Conservation (phyloP, 345 rosid species). For the Melaleuca alternifolia region DNA sequence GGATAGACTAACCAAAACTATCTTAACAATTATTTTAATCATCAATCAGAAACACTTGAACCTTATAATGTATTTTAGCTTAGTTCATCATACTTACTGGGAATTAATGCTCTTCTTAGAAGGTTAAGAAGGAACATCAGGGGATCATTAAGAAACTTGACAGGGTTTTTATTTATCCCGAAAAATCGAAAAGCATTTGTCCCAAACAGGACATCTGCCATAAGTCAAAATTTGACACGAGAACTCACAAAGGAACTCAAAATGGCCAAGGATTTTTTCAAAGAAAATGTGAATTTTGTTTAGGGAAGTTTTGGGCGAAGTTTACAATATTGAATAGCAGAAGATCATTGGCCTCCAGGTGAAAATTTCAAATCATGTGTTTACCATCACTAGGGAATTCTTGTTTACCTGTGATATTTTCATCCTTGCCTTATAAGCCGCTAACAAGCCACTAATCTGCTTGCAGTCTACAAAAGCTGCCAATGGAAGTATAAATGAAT, state of each 20-base stretch:
- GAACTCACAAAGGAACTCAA: not conserved
- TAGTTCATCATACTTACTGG: too few species aligned
- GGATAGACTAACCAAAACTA: too few species aligned
- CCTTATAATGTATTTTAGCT: too few species aligned
- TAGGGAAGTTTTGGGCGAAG: not conserved
- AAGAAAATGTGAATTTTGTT: not conserved
- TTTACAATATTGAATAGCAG: too few species aligned
- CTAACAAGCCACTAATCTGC: not conserved
- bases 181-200: not conserved
- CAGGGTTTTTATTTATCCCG: too few species aligned
- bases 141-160: too few species aligned
- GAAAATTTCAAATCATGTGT: too few species aligned
- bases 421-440: not conserved
- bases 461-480: not conserved
- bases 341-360: not conserved
- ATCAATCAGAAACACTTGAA: too few species aligned
- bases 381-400: not conserved
- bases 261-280: not conserved
- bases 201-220: not conserved
- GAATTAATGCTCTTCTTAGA: too few species aligned
- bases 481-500: not conserved
- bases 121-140: too few species aligned
- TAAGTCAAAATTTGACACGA: not conserved
- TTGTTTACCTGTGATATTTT: not conserved
- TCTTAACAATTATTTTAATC: too few species aligned